Base-by-base conservation (phyloP, 2,329 filamentous ascomycete species). In the Penicillium freii region DNA sequence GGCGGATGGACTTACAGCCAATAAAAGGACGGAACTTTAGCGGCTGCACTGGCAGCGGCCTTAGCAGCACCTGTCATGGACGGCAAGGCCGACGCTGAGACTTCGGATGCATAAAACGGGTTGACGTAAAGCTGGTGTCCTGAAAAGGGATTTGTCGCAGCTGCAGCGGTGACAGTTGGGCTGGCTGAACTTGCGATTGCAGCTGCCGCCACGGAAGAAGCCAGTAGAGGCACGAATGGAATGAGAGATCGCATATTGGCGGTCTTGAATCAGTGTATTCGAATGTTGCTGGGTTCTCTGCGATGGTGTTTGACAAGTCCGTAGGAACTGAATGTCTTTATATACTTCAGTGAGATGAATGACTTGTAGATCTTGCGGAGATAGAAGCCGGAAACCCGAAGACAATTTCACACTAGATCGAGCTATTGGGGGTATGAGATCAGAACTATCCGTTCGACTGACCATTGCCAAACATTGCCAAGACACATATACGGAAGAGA, bases 1-100 rank as follows among this genome's bases (percentile, higher is more conserved):
- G 4, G 15, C 4, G 11, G 31, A 33, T 33, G 11, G 6, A 33
- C 78, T 69, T 71, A 82, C 75, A 83, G 71, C 81, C 81, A 83
- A 19, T 78, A 72, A 62, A 82, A 83, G 2, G 80, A 81, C 5
- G 79, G 78, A 17, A 82, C 73, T 8, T 82, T 73, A 11, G 81
- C 81, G 8, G 78, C 81, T n/a, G 68, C 68, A 31, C 70, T 73
- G 1, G 80, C 80, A 27, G 76, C 80, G 19, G 82, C 80, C 15
- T 80, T 80, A 68, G 82, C 74, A 25, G 83, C 77, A 5, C 81
- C 79, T 10, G 82, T 82, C 58, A 90, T 73, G 17, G 82, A 83
- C 9, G 87, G 87, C 21, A 89, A 81, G 8, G 87, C 87, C 19
- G 81, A 73, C 36, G 70, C 79, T 54, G 78, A 76, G 36, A 83